Percentiles rank a stretch among this genome's conserved stretches.
Conservation (phyloP, 306 rosid genomes). For the Lathyrus sativus region DNA sequence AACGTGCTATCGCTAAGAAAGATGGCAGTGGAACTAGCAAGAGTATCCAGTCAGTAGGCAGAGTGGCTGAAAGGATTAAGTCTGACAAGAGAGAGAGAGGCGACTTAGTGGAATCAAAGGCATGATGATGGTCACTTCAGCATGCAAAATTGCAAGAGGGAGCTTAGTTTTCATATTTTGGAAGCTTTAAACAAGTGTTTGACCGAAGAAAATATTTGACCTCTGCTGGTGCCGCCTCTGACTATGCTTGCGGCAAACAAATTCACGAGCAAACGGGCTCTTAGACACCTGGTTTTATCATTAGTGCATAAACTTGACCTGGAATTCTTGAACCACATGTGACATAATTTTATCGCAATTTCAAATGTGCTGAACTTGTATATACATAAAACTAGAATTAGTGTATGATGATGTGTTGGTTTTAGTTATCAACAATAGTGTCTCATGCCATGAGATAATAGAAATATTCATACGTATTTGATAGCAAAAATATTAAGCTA, state of each 20-base stretch:
- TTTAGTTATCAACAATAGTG: background rate
- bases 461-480: background rate
- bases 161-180: background rate
- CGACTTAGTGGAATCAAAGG: conserved; percentile 28
- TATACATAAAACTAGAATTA: background rate
- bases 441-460: background rate
- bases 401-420: background rate
- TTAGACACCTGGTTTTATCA: background rate
- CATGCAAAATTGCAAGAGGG: conserved; percentile 24
- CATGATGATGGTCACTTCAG: background rate
- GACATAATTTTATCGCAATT: background rate
- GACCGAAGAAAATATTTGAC: background rate
- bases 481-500: background rate
- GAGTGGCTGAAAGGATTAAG: conserved; percentile 44
- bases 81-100: conserved; percentile 86
- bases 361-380: conserved; percentile 24
- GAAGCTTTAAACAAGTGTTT: conserved; percentile 10
- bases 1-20: conserved; percentile 58
- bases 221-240: background rate
- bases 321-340: conserved; percentile 6
- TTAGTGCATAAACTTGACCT: conserved; percentile 10
- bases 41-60: conserved; percentile 40
- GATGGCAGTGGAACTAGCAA: conserved; percentile 43
- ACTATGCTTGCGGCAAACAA: background rate
- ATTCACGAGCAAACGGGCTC: background rate